Percentiles rank a stretch among this genome's conserved stretches.
These are phyloP conservation scores for Cordyceps fumosorosea DNA, from an alignment of 2,329 filamentous ascomycete species.

Conservation along the genomic window DNA sequence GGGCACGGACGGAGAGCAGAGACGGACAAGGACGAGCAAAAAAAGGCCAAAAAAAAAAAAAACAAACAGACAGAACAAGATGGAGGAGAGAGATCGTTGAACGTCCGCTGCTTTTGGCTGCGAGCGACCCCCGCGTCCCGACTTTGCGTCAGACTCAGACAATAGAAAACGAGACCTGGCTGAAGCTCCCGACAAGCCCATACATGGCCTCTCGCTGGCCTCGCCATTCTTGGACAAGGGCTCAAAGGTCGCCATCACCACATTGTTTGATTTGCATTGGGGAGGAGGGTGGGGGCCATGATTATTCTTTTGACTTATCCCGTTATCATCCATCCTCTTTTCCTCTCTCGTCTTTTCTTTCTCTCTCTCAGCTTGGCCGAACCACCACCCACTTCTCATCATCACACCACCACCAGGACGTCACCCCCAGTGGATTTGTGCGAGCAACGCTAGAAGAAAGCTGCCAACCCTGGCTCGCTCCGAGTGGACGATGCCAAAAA, in stretches of 20 bases:
- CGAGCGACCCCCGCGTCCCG: not conserved
- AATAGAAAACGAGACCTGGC: not conserved
- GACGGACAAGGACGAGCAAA: not conserved
- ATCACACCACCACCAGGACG: slow-evolving; percentile 2
- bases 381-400: not conserved
- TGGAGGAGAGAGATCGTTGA: not conserved
- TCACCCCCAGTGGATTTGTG: not conserved
- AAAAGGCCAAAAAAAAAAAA: not conserved
- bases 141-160: not conserved
- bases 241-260: not conserved
- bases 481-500: not conserved
- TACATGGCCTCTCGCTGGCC: not conserved
- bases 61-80: too few species aligned
- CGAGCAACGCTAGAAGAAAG: not conserved
- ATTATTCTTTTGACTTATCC: not conserved
- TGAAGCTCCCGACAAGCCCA: not conserved
- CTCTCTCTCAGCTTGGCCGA: not conserved
- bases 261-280: not conserved
- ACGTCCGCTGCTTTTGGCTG: not conserved
- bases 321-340: not conserved
- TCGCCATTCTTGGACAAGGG: not conserved
- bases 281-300: too few species aligned
- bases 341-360: not conserved
- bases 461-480: not conserved
- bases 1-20: slow-evolving; percentile 4